Evolutionary conservation across 352 stramenopile species (phyloP), one percentile per base, ranked within the genome.

Genomic region (Blastocystis hominis): DNA sequence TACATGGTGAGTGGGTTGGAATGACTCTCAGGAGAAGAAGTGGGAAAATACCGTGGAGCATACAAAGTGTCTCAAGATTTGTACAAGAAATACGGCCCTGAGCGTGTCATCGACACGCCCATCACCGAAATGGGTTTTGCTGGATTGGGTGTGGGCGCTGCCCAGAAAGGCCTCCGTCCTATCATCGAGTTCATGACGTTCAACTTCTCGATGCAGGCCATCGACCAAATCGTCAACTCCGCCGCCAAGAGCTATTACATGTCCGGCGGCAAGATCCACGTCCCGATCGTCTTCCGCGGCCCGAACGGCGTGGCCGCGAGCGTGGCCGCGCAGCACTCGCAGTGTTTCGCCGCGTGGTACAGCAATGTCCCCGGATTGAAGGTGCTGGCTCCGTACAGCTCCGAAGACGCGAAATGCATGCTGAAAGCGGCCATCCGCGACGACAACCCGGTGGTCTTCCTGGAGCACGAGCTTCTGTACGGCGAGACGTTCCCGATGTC

Each of bases 141-240:
- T 30, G 94, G 94, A 70, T 91, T 99, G 44, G 95, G 94, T 46
- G 91, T 98, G 47, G 96, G 95, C 64, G 93, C 95, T 53, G 93
- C 96, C 62, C 98, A 98, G 92, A 95, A 98, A 90, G 94, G 96
- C 91, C 93, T 98, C 13, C 94, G 95, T 90, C 97, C 97, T 53
- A 94, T 99, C 64, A 93, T 99, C 34, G 97, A 99, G 92, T 99
- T 98, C 91, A 99, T 99, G 97, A 99, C 97, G 38, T 98, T 98
- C 90, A 99, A 99, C 91, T 99, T 99, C 91, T 95, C 95, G 84
- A 98, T 99, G 94, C 96, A 98, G 90, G 96, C 96, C 42, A 98
- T 99, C 89, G 97, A 99, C 92, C 97, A 99, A 90, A 97, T 99
- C 89, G 93, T 99, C 70, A 99, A 99, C 91, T 97, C 93, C 81